Conservation (phyloP, 2,329 filamentous ascomycete species). For the Camillea tinctor region DNA sequence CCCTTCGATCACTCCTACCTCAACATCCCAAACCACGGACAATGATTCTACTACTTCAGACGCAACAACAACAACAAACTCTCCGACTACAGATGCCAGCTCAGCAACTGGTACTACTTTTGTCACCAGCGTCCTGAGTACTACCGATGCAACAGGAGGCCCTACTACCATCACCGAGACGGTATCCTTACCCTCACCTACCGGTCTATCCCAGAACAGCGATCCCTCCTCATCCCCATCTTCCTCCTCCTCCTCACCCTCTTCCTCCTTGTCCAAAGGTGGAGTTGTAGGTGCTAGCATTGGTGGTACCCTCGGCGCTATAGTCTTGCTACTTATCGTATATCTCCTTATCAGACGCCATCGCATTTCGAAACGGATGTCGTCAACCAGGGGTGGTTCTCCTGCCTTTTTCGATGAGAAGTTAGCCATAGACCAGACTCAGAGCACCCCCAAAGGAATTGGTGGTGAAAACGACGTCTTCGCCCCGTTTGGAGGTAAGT, state of each 20-base stretch:
- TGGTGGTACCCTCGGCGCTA: slow-evolving; percentile 15
- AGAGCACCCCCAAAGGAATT: slow-evolving; percentile 9
- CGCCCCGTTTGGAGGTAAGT: slow-evolving; percentile 45
- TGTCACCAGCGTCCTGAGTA: slow-evolving; percentile 5
- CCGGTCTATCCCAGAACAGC: neutral
- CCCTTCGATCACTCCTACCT: neutral
- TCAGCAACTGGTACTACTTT: slow-evolving; percentile 3
- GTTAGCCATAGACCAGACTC: slow-evolving; percentile 5
- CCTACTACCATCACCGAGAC: slow-evolving; percentile 1
- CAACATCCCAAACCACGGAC: neutral
- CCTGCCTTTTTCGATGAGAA: slow-evolving; percentile 5
- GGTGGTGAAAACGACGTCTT: slow-evolving; percentile 37
- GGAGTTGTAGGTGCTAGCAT: neutral
- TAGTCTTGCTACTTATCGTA: slow-evolving; percentile 17
- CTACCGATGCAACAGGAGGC: neutral
- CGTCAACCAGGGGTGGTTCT: slow-evolving; percentile 5
- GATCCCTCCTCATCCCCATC: too few relatives aligned
- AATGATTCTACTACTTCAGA: neutral
- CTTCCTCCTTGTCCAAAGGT: slow-evolving; percentile 1
- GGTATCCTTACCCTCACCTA: slow-evolving; percentile 1
- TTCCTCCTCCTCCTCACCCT: neutral
- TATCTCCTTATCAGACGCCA: slow-evolving; percentile 26
- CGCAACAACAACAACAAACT: slow-evolving; percentile 19
- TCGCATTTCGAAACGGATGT: slow-evolving; percentile 21
- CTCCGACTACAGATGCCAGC: slow-evolving; percentile 4